Conservation (phyloP, 2,329 filamentous ascomycete genomes). For the Trichocomaceae sp. region DNA sequence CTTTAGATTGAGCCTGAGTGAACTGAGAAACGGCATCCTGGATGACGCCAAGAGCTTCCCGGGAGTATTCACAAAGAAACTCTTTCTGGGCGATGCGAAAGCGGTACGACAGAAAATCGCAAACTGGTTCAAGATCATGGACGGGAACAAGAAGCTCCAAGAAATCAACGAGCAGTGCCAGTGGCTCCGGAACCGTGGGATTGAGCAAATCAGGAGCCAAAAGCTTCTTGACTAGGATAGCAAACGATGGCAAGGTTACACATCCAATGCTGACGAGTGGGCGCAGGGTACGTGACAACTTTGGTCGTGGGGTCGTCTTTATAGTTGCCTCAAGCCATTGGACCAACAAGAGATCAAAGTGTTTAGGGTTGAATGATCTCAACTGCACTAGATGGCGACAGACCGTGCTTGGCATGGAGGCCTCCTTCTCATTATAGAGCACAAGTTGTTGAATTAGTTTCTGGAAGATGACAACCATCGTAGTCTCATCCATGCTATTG, state of each 20-base stretch:
- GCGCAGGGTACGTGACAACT: conserved; percentile 29
- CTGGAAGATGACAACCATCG: conserved; percentile 37
- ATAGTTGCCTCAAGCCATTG: conserved; percentile 38
- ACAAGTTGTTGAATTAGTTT: conserved; percentile 35
- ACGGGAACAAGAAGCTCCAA: conserved; percentile 27
- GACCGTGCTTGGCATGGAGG: conserved; percentile 29
- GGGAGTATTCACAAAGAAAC: conserved; percentile 29
- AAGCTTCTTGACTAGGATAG: conserved; percentile 31
- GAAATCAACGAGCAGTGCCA: conserved; percentile 25
- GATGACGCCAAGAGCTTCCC: conserved; percentile 29
- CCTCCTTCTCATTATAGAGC: conserved; percentile 22
- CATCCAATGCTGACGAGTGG: conserved; percentile 42
- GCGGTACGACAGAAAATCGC: conserved; percentile 36
- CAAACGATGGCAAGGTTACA: conserved; percentile 36
- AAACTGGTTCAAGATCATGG: conserved; percentile 12
- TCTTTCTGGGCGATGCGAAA: conserved; percentile 35
- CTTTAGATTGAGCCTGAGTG: conserved; percentile 3
- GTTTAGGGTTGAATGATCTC: conserved; percentile 37
- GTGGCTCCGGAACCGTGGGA: conserved; percentile 22
- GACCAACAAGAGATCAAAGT: conserved; percentile 38
- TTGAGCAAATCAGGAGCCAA: conserved; percentile 19
- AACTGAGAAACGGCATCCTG: conserved; percentile 25
- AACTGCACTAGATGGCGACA: conserved; percentile 39
- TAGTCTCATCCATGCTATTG: conserved; percentile 41
- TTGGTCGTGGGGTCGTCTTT: conserved; percentile 28